These are phyloP conservation scores for Thalassiosira profunda DNA, from an alignment of 108 stramenopile species.

Conservation along the genomic window DNA sequence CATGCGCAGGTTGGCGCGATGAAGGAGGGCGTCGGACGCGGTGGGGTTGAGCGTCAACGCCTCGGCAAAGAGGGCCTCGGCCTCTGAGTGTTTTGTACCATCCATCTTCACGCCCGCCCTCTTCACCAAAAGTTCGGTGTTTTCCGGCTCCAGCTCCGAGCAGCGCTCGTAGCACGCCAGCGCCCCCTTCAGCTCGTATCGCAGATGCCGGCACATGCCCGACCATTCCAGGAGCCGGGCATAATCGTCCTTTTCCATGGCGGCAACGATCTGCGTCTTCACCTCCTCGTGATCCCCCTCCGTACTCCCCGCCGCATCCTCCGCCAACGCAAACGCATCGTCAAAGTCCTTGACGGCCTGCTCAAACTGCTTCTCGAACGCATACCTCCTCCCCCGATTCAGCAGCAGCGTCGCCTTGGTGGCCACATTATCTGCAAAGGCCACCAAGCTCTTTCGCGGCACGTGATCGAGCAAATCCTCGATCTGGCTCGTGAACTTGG, in stretches of 20 bases:
- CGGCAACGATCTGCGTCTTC: conserved; percentile 27
- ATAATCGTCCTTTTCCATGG: conserved; percentile 73
- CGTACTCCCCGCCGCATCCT: conserved; percentile 38
- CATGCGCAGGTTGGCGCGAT: conserved; percentile 90
- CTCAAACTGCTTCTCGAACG: conserved; percentile 71
- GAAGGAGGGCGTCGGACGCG: conserved; percentile 84
- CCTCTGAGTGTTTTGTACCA: conserved; percentile 64
- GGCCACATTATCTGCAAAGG: conserved; percentile 41
- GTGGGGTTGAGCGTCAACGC: conserved; percentile 79
- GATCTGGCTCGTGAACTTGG: conserved; percentile 49
- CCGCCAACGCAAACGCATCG: conserved; percentile 59
- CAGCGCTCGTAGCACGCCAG: conserved; percentile 74
- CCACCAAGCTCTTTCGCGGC: conserved; percentile 16
- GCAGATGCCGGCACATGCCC: conserved; percentile 90
- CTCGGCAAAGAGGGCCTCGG: conserved; percentile 73
- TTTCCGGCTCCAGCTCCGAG: conserved; percentile 80
- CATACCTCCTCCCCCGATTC: conserved; percentile 80
- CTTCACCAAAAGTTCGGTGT: conserved; percentile 86
- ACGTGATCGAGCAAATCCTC: conserved; percentile 41
- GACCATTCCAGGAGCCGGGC: conserved; percentile 86
- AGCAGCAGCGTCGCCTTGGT: conserved; percentile 58
- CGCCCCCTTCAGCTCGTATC: conserved; percentile 86
- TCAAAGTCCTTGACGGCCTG: conserved; percentile 72
- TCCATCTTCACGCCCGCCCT: conserved; percentile 94
- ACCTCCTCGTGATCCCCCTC: conserved; percentile 26